Evolutionary conservation across 371 early-diverging fungal species (phyloP).

Genomic region (Gilbertella persicaria): DNA sequence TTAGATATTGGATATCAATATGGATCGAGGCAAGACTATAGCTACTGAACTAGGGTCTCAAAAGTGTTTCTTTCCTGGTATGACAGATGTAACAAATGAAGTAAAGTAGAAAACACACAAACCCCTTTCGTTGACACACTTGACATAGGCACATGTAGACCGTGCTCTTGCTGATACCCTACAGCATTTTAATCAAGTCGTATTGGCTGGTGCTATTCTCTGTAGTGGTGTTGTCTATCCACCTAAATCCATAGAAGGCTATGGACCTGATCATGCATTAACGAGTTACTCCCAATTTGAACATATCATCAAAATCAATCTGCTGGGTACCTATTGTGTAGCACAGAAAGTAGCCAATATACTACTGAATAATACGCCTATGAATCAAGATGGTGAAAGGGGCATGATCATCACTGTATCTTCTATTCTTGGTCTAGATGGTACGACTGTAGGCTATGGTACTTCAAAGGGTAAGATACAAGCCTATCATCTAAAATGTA

Average conservation of each 20-base stretch:
- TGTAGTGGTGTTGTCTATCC: constrained; percentile 51
- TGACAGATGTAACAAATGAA: constrained; percentile 51
- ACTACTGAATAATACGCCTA: constrained; percentile 41
- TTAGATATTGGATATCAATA: constrained; percentile 58
- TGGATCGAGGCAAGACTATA: constrained; percentile 20
- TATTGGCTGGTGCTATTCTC: constrained; percentile 46
- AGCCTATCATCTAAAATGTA: not conserved
- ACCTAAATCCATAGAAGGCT: constrained; percentile 25
- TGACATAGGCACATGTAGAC: constrained; percentile 33
- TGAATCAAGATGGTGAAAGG: constrained; percentile 52
- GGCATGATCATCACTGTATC: constrained; percentile 61
- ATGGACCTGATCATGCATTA: constrained; percentile 29
- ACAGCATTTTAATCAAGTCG: constrained; percentile 32
- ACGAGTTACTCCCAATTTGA: constrained; percentile 54
- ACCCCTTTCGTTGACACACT: not conserved
- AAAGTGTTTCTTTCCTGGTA: constrained; percentile 41
- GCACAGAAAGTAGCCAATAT: constrained; percentile 54
- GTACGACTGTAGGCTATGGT: constrained; percentile 48
- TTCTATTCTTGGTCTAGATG: constrained; percentile 59
- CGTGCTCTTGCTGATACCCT: constrained; percentile 35
- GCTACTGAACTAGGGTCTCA: constrained; percentile 32
- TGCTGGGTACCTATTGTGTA: constrained; percentile 63
- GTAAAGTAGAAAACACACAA: constrained; percentile 11
- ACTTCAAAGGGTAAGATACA: constrained; percentile 55
- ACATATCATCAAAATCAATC: constrained; percentile 50